Evolutionary conservation across 768 basidiomycete species (phyloP), one percentile per base, ranked within the genome.

Genomic region (Russula brevipes): DNA sequence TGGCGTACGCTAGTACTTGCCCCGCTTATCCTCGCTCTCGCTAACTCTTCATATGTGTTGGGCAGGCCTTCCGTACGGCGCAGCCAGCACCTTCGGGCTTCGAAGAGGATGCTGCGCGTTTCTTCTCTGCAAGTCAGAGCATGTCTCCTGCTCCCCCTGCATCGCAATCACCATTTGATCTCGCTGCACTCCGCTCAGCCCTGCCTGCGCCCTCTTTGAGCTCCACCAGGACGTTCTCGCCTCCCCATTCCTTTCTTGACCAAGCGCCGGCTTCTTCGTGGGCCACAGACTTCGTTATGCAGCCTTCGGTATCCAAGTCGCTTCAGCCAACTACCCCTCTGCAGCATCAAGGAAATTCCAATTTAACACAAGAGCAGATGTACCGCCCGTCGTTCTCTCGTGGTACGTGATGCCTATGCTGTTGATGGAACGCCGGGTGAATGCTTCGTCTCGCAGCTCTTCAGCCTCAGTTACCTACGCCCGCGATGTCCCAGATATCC

Each of bases 91-190:
- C 76, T 41, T 72, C 75, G 36, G 77, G 76, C 45, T 73, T 81
- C 57, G 81, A 82, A 63, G 81, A 85, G 72, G 89, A 91, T 69
- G 88, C 86, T 5, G 79, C 85, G 16, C 82, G 77, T 46, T 92
- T 93, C 77, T 90, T 91, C 72, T 76, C 80, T 41, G 61, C 69
- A 38, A 66, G 66, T 16, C 63, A 63, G 14, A 64, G 59, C 39
- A 73, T 63, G n/a, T 69, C 63, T 60, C 73, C 60, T 60, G 72
- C 77, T 6, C 77, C 78, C 38, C 67, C 78, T 38, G 51, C 76
- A n/a, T 61, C 73, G 1, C 75, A 75, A 30, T 66, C 76, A 31
- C 66, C 81, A 3, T 90, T 86, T 69, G 85, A 91, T 68, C 70
- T 91, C 5, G 78, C 82, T 54, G 76, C 78, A n/a, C 73, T 89